Evolutionary conservation across 257 asterid genomes (phyloP).

Genomic region (Lycium barbarum): DNA sequence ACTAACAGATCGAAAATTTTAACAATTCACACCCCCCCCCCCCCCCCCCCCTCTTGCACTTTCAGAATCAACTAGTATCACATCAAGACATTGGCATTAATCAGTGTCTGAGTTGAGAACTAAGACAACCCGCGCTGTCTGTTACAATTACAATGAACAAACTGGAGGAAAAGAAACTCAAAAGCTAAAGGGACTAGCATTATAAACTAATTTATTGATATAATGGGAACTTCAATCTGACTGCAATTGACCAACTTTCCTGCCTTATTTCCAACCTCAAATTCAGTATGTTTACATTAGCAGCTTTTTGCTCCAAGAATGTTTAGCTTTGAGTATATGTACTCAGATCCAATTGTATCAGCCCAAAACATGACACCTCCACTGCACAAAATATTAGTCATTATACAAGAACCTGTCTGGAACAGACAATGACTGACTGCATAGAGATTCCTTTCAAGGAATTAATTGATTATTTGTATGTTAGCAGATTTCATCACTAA

Average conservation of each 20-base stretch:
- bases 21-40: no score
- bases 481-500: neutral
- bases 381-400: neutral
- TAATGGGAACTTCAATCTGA: neutral
- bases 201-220: neutral
- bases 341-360: constrained; percentile 6
- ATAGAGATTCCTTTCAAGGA: no score
- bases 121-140: no score
- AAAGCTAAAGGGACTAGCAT: neutral
- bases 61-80: no score
- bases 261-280: neutral
- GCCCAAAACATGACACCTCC: constrained; percentile 7
- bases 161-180: neutral
- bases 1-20: no score
- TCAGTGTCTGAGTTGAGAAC: no score
- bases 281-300: neutral
- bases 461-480: neutral
- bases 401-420: no score
- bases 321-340: neutral
- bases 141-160: no score
- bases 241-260: neutral
- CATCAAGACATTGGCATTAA: no score
- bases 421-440: no score
- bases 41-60: no score
- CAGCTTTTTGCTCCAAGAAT: neutral